These are phyloP conservation scores for Rhododendron molle DNA, from an alignment of 148 eudicot genomes.

Conservation along the genomic window DNA sequence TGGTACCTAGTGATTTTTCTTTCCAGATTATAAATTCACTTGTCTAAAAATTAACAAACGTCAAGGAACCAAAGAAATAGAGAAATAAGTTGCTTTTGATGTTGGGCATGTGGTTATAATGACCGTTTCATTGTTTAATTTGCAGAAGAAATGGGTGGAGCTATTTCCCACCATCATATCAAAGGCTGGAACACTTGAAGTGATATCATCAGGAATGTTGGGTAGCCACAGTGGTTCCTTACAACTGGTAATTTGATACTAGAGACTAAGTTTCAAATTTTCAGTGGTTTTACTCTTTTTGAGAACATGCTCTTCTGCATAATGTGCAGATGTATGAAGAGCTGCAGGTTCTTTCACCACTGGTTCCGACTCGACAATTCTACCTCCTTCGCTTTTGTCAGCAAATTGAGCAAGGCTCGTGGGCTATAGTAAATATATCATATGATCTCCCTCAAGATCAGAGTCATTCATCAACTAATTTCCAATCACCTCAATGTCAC, in stretches of 20 bases:
- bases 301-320: neutral
- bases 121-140: neutral
- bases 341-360: slow-evolving; percentile 54
- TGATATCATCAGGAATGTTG: slow-evolving; percentile 46
- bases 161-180: slow-evolving; percentile 59
- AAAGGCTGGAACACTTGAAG: slow-evolving; percentile 39
- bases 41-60: neutral
- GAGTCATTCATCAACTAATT: slow-evolving; percentile 13
- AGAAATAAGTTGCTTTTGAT: neutral
- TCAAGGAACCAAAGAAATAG: neutral
- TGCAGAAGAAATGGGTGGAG: slow-evolving; percentile 58
- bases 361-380: slow-evolving; percentile 46
- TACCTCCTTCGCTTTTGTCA: slow-evolving; percentile 50
- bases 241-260: slow-evolving; percentile 44
- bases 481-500: slow-evolving; percentile 27
- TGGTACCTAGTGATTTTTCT: neutral
- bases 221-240: slow-evolving; percentile 51
- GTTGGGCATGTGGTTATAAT: neutral
- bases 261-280: neutral
- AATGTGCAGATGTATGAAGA: slow-evolving; percentile 52
- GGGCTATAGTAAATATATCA: slow-evolving; percentile 64
- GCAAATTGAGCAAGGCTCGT: slow-evolving; percentile 54
- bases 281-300: neutral
- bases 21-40: neutral
- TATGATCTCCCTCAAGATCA: slow-evolving; percentile 36